Base-by-base conservation (phyloP, 805 yeast species). In the Ogataea nonfermentans region DNA sequence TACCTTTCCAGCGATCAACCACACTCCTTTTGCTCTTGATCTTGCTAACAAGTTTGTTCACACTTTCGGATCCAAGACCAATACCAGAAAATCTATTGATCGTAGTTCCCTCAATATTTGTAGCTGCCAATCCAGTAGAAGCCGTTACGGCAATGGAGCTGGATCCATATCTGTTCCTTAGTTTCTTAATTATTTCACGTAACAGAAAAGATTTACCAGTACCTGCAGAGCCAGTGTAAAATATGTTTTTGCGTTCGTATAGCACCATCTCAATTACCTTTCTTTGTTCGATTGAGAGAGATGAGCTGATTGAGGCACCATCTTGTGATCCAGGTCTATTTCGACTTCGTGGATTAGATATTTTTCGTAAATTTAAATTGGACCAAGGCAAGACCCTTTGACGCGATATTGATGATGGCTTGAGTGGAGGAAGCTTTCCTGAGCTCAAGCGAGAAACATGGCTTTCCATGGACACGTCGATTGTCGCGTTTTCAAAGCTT, bases 121-220 rank as follows among this genome's bases (percentile, higher is more conserved):
- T 83, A 0, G 97, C 99, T 0, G 99, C 99, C 46, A 93, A 67
- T 1, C 99, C 99, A 0, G 99, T 93, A 0, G 96, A 85, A 0
- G 99, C 99, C 0, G 98, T 88, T 4, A 93, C 79, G 0, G 95
- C 96, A 3, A 93, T 86, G 0, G 68, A 61, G 9, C 67, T 67
- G 2, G 59, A 55, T 1, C 71, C 67, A 56, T 76, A 70, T 30
- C 71, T 65, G 1, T 51, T 44, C 13, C 62, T 61, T 35, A 88
- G 62, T 19, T 71, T 68, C 13, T 64, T 56, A 14, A 93, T 88
- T 19, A 93, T 66, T 27, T 80, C 78, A 35, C 78, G 63, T 17
- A 85, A 60, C 5, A 85, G 72, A 14, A 79, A 79, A 2, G 95
- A 84, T 57, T 85, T 85, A 65, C 95, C 95, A 1, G 95, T 85